Conservation (phyloP, 2,329 filamentous ascomycete species). For the Colletotrichum falcatum region DNA sequence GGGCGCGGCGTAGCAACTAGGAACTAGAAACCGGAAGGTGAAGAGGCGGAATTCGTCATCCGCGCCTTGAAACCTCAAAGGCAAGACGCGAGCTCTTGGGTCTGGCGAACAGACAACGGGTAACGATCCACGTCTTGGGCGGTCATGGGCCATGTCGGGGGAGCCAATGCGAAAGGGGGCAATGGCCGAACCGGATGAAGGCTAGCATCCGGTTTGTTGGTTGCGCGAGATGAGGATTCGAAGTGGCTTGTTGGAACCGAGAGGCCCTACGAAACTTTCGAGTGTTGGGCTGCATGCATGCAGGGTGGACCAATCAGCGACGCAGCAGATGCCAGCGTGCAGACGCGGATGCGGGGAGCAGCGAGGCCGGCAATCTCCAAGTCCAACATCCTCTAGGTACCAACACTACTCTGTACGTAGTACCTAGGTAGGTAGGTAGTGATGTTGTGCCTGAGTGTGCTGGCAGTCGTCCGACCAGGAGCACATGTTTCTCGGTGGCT, state of each 20-base stretch:
- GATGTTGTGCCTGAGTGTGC: slow-evolving; percentile 21
- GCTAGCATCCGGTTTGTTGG: slow-evolving; percentile 9
- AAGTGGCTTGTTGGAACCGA: slow-evolving; percentile 15
- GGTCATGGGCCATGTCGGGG: slow-evolving; percentile 6
- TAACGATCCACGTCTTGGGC: slow-evolving; percentile 28
- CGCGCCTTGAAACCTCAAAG: slow-evolving; percentile 1
- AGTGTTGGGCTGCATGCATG: slow-evolving; percentile 2
- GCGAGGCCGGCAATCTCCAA: slow-evolving; percentile 21
- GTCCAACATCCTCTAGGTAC: slow-evolving; percentile 15
- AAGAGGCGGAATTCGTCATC: background rate
- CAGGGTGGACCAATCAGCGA: slow-evolving; percentile 7
- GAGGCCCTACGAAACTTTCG: slow-evolving; percentile 17
- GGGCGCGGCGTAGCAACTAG: background rate
- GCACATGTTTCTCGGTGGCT: background rate
- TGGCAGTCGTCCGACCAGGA: slow-evolving; percentile 1
- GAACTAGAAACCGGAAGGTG: slow-evolving; percentile 7
- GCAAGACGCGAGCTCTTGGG: slow-evolving; percentile 17
- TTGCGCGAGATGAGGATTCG: slow-evolving; percentile 11
- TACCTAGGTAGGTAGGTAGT: too few species aligned
- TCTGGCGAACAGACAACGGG: slow-evolving; percentile 37
- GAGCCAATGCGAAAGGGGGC: slow-evolving; percentile 20
- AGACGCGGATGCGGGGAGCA: slow-evolving; percentile 18
- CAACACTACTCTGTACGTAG: too few species aligned
- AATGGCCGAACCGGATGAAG: slow-evolving; percentile 25
- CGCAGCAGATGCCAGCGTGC: slow-evolving; percentile 20